Base-by-base conservation (phyloP, 2,329 filamentous ascomycete genomes). In the Pseudogymnoascus sp. region DNA sequence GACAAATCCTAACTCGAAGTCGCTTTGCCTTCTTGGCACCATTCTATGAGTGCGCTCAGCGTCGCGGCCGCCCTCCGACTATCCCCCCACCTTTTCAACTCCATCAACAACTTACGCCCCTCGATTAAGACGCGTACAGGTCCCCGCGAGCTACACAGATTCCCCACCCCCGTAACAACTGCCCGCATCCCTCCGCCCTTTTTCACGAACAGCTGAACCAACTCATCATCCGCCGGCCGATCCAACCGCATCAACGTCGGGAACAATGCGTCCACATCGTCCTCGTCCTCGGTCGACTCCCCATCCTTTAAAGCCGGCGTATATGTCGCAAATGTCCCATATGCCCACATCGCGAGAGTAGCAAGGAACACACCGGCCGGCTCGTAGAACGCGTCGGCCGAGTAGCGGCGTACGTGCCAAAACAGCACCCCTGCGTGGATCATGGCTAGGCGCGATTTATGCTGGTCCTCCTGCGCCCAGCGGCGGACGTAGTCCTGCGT, bases 361-460 rank as follows among this genome's bases (percentile, higher is more conserved):
- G 77, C 75, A 3, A 79, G 70, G 59, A 76, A 78, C 0, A 75
- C 71, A 0, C 75, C 73, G 1, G 71, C 67, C 0, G 77, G 75
- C 62, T 80, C 77, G 61, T 77, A 74, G 59, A 80, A 79, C 10
- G 73, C 74, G 63, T 75, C 74, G 1, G 72, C 71, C 2, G 75
- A 76, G 64, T 77, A 81, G 13, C 77, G 72, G 15, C 78, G 74
- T 0, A 81, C 70, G 61, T 82, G 77, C 76, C 78, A 81, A 62
- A 80, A 77, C 0, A 77, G 67, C 3, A 74, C 74, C 2, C 79
- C 80, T 3, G 79, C 77, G 63, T 82, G 80, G 5, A 82, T 74
- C 34, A 79, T 74, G n/a, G 78, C 76, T 0, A 82, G 71, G n/a
- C 79, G 74, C n/a, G 79, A 79, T 70, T 82, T 82, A 66, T 77